Percentiles rank a stretch among this genome's conserved stretches.
These are phyloP conservation scores for Gossypium arboreum DNA, from an alignment of 345 rosid genomes.

Conservation along the genomic window DNA sequence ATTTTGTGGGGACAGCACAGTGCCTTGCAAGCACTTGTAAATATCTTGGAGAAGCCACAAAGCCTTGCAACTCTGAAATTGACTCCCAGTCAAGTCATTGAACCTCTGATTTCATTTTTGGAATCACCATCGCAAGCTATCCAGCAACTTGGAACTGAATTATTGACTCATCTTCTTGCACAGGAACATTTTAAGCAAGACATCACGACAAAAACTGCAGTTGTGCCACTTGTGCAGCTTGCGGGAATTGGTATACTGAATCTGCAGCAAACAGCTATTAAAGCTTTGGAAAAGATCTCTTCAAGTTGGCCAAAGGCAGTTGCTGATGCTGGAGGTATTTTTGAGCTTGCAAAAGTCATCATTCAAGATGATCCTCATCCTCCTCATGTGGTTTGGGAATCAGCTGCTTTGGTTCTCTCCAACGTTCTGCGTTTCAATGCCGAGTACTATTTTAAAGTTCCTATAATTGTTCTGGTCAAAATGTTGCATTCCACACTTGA, in stretches of 20 bases:
- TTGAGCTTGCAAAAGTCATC: constrained; percentile 78
- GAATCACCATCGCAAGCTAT: constrained; percentile 85
- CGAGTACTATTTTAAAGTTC: constrained; percentile 66
- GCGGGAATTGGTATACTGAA: constrained; percentile 77
- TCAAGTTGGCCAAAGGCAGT: constrained; percentile 85
- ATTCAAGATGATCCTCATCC: constrained; percentile 88
- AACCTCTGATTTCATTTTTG: constrained; percentile 75
- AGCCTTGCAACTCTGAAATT: constrained; percentile 67
- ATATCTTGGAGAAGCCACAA: constrained; percentile 86
- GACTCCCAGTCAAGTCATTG: constrained; percentile 79
- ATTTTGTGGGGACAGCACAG: constrained; percentile 87
- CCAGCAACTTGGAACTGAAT: constrained; percentile 88
- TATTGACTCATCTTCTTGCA: constrained; percentile 79
- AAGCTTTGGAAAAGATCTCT: constrained; percentile 74
- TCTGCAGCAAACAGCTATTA: constrained; percentile 80
- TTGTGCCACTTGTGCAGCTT: constrained; percentile 82
- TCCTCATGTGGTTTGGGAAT: constrained; percentile 75
- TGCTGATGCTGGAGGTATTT: constrained; percentile 79
- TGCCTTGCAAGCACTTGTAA: constrained; percentile 83
- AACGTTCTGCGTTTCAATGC: constrained; percentile 51
- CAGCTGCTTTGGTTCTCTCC: constrained; percentile 74
- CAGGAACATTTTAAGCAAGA: constrained; percentile 89
- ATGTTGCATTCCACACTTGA: constrained; percentile 71
- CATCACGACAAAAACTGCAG: constrained; percentile 73
- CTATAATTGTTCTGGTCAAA: constrained; percentile 71